These are phyloP conservation scores for Sporothrix brunneoviolacea DNA, from an alignment of 2,329 filamentous ascomycete genomes.

Conservation along the genomic window DNA sequence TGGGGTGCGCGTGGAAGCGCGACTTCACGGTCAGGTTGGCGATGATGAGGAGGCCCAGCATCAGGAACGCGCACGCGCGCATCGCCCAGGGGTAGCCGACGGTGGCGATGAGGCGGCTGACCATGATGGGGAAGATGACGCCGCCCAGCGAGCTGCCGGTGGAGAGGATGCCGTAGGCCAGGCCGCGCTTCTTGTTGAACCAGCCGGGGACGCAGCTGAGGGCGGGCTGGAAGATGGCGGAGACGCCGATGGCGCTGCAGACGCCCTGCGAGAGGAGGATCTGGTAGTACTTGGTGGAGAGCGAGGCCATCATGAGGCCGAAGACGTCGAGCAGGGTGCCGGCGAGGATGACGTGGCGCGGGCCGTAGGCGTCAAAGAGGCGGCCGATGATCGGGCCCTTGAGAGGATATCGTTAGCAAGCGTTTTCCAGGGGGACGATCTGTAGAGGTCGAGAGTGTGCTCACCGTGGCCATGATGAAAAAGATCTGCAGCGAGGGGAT, in stretches of 20 bases:
- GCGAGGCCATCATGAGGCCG: constrained; percentile 51
- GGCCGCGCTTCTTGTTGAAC: constrained; percentile 21
- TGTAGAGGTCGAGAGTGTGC: not conserved
- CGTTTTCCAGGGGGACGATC: not conserved
- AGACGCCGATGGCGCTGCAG: constrained; percentile 19
- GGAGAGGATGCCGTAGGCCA: constrained; percentile 22
- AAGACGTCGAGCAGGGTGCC: constrained; percentile 48
- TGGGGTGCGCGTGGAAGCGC: constrained; percentile 12
- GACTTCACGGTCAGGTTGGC: constrained; percentile 22
- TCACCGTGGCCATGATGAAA: constrained; percentile 42
- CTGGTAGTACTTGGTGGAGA: constrained; percentile 30
- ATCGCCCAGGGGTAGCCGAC: constrained; percentile 26
- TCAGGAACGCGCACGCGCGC: constrained; percentile 24
- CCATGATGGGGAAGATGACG: constrained; percentile 26
- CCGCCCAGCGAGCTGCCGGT: constrained; percentile 24
- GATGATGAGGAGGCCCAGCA: constrained; percentile 22
- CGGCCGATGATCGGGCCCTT: constrained; percentile 50
- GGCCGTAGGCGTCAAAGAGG: constrained; percentile 50
- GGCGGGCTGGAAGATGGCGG: constrained; percentile 21
- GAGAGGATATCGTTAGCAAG: not conserved
- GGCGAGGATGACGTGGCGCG: constrained; percentile 40
- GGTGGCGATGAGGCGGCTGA: constrained; percentile 20
- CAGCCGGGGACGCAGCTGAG: constrained; percentile 19
- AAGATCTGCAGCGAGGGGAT: constrained; percentile 42
- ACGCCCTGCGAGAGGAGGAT: constrained; percentile 24